Evolutionary conservation across 148 eudicot species (phyloP).

Genomic region (Fagopyrum tataricum): DNA sequence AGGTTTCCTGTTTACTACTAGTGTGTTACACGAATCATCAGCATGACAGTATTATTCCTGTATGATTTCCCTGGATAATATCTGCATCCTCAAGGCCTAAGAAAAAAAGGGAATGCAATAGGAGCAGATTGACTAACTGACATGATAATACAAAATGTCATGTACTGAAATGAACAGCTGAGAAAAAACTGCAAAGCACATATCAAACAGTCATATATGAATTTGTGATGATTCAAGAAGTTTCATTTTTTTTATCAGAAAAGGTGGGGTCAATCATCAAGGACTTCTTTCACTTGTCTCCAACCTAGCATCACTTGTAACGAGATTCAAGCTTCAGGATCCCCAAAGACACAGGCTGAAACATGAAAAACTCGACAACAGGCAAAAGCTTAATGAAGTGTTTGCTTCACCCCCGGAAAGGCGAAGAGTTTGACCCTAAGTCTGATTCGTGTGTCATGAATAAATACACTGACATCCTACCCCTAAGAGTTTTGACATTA

Average conservation of each 20-base stretch:
- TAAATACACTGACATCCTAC: no score
- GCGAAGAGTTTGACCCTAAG: no score
- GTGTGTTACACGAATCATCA: not conserved
- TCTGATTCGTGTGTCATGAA: no score
- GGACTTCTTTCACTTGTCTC: not conserved
- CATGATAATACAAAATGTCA: not conserved
- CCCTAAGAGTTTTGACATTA: no score
- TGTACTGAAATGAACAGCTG: not conserved
- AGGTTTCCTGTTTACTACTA: not conserved
- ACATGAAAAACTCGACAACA: no score
- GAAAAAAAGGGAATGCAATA: not conserved
- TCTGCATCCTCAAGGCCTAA: not conserved
- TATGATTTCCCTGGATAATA: not conserved
- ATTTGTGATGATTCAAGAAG: not conserved
- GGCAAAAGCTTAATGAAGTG: no score
- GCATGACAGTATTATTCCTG: not conserved
- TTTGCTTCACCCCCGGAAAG: no score
- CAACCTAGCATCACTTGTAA: not conserved
- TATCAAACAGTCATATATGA: not conserved
- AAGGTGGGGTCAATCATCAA: not conserved
- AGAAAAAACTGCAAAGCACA: no score
- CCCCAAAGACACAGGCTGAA: no score
- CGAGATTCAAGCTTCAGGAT: not conserved
- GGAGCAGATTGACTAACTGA: not conserved
- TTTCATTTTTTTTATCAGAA: not conserved